Base-by-base conservation (phyloP, 2,329 filamentous ascomycete genomes). In the Fonsecaea erecta region DNA sequence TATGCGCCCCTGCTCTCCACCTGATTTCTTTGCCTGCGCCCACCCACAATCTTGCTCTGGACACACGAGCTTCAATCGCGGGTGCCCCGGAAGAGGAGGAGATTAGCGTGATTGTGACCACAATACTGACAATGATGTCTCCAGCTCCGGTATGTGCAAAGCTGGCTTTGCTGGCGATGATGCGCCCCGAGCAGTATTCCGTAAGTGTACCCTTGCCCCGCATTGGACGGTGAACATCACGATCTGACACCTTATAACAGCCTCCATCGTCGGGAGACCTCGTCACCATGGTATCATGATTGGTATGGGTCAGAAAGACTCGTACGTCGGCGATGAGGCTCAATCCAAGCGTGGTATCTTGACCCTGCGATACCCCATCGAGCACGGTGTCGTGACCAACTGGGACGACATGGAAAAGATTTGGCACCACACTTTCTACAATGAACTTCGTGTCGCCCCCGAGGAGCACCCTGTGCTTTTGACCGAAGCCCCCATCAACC, bases 371-470 rank as follows among this genome's bases (percentile, higher is more conserved):
- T 99, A 99, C 86, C 95, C 95, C 80, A 99, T 99, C 82, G 95
- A 99, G 89, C 95, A 99, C 90, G 95, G 95, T 95, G 95, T 99
- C 78, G 95, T 99, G 81, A 99, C 95, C 86, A 98, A 98, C 92
- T 99, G 95, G 95, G 95, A 99, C 83, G 95, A 98, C 84, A 98
- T 98, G 95, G 95, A 98, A 88, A 98, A 98, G 90, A 98, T 99
- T 77, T 99, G 95, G 95, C 95, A 99, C 84, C 95, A 99, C 92
- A 98, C 95, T 80, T 99, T 99, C 89, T 99, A 98, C 92, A 99
- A 99, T 86, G 95, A 99, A 88, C 88, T 99, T 80, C 94, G 95
- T 94, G 95, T 99, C 73, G 95, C 95, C 77, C 95, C 95, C 77
- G 95, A 99, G 88, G 95, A 99, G 90, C 95, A 99, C 89, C 95